Conservation (phyloP, 2,329 filamentous ascomycete species). For the Fusarium transvaalense region DNA sequence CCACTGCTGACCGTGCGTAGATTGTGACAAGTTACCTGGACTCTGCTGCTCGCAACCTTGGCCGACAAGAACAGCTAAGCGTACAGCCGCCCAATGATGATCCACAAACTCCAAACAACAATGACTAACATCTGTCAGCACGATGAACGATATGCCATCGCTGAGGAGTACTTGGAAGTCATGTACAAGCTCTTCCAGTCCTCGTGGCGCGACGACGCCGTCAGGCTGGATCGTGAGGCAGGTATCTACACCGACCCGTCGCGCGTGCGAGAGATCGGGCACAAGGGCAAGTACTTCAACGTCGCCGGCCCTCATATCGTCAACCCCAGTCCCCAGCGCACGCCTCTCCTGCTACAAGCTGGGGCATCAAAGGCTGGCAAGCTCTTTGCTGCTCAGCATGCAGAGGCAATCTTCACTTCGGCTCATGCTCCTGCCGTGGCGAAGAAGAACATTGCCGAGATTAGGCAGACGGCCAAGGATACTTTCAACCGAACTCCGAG, state of each 20-base stretch:
- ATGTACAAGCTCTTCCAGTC: conserved; percentile 75
- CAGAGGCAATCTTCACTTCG: conserved; percentile 78
- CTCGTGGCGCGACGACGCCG: conserved; percentile 76
- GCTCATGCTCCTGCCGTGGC: conserved; percentile 73
- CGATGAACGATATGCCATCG: conserved; percentile 74
- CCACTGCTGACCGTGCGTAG: not conserved
- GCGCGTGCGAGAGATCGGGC: conserved; percentile 74
- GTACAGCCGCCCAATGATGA: not conserved
- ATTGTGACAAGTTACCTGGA: conserved; percentile 80
- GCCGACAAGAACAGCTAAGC: conserved; percentile 66
- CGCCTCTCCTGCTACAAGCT: conserved; percentile 77
- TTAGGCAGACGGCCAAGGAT: conserved; percentile 67
- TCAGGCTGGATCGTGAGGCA: conserved; percentile 68
- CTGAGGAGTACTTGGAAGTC: conserved; percentile 73
- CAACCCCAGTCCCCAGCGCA: conserved; percentile 75
- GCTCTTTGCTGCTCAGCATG: conserved; percentile 75
- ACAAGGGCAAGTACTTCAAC: conserved; percentile 72
- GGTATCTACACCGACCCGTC: conserved; percentile 67
- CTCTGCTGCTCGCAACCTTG: conserved; percentile 75
- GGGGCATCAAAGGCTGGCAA: conserved; percentile 76
- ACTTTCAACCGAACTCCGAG: conserved; percentile 67
- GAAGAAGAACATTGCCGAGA: conserved; percentile 71
- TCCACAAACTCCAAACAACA: no score
- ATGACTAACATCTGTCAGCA: conserved; percentile 55
- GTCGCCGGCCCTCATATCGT: conserved; percentile 75